phyloP scores from a whole-genome alignment of 352 stramenopile genomes.

The Phytophthora quininea region DNA sequence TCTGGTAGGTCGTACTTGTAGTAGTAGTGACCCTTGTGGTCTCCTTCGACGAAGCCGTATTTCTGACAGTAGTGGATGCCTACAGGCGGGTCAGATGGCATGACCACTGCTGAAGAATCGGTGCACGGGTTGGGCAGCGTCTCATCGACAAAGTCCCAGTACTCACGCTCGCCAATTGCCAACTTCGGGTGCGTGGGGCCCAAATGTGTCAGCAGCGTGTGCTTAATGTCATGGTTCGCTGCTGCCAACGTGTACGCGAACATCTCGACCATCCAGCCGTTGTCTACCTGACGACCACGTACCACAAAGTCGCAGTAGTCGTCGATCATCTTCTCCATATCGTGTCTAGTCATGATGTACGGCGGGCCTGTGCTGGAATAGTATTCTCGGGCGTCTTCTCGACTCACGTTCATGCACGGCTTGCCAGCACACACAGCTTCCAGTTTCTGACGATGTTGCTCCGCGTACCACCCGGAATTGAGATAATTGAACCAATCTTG shows the following conservation, averaged over 20 bases:
- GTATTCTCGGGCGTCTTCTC: conserved; percentile 45
- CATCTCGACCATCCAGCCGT: conserved; percentile 67
- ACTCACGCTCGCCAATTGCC: conserved; percentile 28
- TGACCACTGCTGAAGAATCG: conserved; percentile 36
- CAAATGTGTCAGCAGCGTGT: conserved; percentile 56
- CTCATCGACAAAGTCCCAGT: conserved; percentile 50
- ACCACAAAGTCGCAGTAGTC: conserved; percentile 64
- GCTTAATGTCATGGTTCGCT: conserved; percentile 58
- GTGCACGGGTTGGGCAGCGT: conserved; percentile 46
- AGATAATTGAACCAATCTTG: conserved; percentile 60
- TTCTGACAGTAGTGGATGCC: conserved; percentile 63
- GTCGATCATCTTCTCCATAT: conserved; percentile 52
- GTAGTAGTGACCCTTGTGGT: conserved; percentile 52
- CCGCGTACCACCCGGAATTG: conserved; percentile 41
- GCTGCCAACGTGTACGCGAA: conserved; percentile 55
- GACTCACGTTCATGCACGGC: conserved; percentile 37
- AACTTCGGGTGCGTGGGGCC: conserved; percentile 49
- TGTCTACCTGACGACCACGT: conserved; percentile 37
- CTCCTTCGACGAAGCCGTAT: conserved; percentile 49
- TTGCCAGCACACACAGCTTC: conserved; percentile 42
- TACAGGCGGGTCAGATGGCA: conserved; percentile 47
- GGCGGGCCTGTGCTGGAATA: conserved; percentile 55
- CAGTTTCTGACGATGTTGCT: conserved; percentile 29
- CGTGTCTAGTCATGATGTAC: conserved; percentile 62
- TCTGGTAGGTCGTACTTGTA: conserved; percentile 67